Evolutionary conservation across 371 early-diverging fungal species (phyloP), one percentile per base, ranked within the genome.

Genomic region (Mortierella sp.): DNA sequence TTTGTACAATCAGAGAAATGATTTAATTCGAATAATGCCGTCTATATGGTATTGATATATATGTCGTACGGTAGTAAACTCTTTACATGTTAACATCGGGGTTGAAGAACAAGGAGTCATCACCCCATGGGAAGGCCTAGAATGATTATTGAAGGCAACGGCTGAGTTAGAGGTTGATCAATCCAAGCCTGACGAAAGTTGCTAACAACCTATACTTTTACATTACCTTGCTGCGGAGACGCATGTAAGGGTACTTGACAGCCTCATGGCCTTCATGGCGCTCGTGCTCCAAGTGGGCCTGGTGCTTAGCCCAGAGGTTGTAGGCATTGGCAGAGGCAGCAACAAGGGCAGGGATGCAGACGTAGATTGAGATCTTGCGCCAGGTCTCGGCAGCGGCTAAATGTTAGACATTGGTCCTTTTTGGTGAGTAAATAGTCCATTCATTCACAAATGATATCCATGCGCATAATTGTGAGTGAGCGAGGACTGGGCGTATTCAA

Each of bases 91-190:
- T 85, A 43, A 85, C 61, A 3, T 39, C 77, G 58, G 85, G 77
- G 75, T 85, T 85, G 77, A 75, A 77, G 80, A 85, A 85, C 64
- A 85, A 73, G 64, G 83, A 69, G 71, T 85, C 77, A 49, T 85
- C 83, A 68, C 85, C 83, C 78, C 78, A 79, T 55, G 85, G 85
- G 81, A 81, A 84, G 26, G 72, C 70, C 85, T 84, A 78, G 32
- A 62, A 20, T 26, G 6, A 37, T 10, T 16, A 24, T 24, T n/a
- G 10, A 65, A 60, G 18, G 6, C 14, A 39, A 57, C 5, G 26
- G 11, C 10, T 37, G n/a, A 14, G 20, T n/a, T 35, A 40, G 22
- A 0, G 6, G 35, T 30, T 18, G 5, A 11, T 30, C 18, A 14
- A 39, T 61, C 40, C 22, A 59, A 39, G 22, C 40, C 3, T 22